Evolutionary conservation across 2,329 filamentous ascomycete species (phyloP).

Genomic region (Clonostachys rosea): DNA sequence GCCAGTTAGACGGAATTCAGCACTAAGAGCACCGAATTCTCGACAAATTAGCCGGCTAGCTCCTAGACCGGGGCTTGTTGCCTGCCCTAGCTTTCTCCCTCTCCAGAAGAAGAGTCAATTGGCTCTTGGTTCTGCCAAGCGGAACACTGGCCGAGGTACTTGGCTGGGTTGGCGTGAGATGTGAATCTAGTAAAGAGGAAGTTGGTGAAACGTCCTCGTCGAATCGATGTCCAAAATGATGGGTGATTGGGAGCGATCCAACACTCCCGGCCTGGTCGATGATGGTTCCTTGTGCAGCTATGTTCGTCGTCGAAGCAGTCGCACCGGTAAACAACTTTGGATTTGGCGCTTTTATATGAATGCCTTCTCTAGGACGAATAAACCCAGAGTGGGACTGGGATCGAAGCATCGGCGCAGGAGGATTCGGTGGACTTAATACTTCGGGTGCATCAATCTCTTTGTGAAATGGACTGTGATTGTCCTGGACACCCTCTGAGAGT

Average conservation of each 20-base stretch:
- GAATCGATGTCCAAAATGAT: constrained; percentile 12
- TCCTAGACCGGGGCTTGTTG: too few relatives aligned
- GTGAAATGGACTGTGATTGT: neutral
- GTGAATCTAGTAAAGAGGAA: constrained; percentile 23
- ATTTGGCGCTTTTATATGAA: constrained; percentile 5
- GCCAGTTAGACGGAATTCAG: too few relatives aligned
- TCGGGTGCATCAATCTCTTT: too few relatives aligned
- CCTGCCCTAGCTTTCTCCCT: constrained; percentile 32
- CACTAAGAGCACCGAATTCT: too few relatives aligned
- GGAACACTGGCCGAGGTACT: constrained; percentile 37
- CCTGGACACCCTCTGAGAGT: neutral
- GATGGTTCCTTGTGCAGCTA: constrained; percentile 36
- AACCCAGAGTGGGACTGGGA: constrained; percentile 24
- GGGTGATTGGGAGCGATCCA: constrained; percentile 18
- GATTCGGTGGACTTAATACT: neutral
- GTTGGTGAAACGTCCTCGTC: constrained; percentile 10
- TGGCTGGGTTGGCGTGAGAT: constrained; percentile 45
- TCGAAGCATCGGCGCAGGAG: constrained; percentile 17
- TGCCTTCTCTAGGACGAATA: constrained; percentile 5
- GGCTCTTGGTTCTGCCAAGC: constrained; percentile 55
- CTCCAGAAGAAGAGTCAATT: constrained; percentile 53
- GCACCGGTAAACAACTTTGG: constrained; percentile 20
- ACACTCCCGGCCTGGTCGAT: constrained; percentile 28
- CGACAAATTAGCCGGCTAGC: too few relatives aligned
- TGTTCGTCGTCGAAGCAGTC: constrained; percentile 31